A percentile compares a stretch with the other conserved stretches of the same genome.
Conservation (phyloP, 345 rosid species). For the Mercurialis annua region DNA sequence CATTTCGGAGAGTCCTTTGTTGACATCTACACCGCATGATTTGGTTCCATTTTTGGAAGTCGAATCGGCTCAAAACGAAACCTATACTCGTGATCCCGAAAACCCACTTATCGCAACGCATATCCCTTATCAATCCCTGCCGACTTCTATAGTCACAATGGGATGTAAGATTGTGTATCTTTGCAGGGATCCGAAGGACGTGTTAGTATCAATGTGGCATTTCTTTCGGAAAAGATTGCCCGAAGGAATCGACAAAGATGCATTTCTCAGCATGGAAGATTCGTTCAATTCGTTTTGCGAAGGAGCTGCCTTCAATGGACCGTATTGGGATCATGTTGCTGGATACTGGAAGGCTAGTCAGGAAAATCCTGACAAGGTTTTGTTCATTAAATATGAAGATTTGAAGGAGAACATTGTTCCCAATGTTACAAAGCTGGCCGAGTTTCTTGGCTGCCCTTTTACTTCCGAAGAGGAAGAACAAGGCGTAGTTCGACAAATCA, state of each 20-base stretch:
- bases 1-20: not conserved
- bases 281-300: not conserved
- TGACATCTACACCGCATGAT: slow-evolving; percentile 1
- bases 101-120: not conserved
- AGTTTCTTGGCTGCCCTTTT: not conserved
- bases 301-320: not conserved
- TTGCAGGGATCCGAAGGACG: slow-evolving; percentile 9
- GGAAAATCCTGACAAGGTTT: not conserved
- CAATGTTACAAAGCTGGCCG: not conserved
- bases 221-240: not conserved
- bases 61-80: not conserved
- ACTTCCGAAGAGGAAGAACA: not conserved
- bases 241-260: not conserved
- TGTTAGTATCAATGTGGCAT: too few species aligned
- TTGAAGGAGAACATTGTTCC: not conserved
- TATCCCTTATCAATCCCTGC: slow-evolving; percentile 1
- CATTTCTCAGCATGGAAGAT: not conserved
- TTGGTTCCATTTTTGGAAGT: not conserved
- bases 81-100: not conserved
- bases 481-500: not conserved
- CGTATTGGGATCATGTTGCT: slow-evolving; percentile 8
- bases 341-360: not conserved
- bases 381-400: slow-evolving; percentile 4
- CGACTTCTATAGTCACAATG: not conserved
- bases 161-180: not conserved